phyloP scores from a whole-genome alignment of 352 stramenopile species.

The Phytophthora foliorum region DNA sequence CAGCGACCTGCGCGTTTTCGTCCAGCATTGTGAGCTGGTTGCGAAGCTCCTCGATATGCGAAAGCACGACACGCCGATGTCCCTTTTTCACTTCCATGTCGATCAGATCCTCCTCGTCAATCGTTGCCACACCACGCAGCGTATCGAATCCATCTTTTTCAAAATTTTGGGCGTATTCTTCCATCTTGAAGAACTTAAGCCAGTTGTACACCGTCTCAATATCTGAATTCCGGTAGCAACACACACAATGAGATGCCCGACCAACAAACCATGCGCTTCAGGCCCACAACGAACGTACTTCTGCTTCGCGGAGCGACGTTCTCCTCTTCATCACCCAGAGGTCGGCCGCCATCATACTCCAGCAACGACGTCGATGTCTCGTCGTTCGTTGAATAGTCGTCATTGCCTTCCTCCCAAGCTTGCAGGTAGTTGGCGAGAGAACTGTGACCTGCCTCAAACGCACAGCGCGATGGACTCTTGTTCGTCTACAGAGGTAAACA shows the following conservation, averaged over 20 bases:
- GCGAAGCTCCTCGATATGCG: conserved; percentile 88
- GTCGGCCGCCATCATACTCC: conserved; percentile 35
- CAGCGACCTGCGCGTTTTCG: conserved; percentile 60
- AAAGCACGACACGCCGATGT: conserved; percentile 85
- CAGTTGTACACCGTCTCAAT: conserved; percentile 86
- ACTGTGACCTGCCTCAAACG: conserved; percentile 88
- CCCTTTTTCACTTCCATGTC: conserved; percentile 93
- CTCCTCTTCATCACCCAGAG: conserved; percentile 56
- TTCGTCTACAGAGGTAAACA: conserved; percentile 64
- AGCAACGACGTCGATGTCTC: conserved; percentile 48
- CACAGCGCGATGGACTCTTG: conserved; percentile 89
- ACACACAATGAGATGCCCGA: neutral
- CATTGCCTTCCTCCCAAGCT: conserved; percentile 90
- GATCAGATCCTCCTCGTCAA: conserved; percentile 89
- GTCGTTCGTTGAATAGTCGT: conserved; percentile 86
- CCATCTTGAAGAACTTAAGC: conserved; percentile 90
- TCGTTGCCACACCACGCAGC: conserved; percentile 83
- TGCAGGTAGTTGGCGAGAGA: conserved; percentile 80
- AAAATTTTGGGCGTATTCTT: conserved; percentile 90
- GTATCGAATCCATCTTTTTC: conserved; percentile 92
- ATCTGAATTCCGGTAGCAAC: conserved; percentile 53
- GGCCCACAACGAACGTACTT: conserved; percentile 44
- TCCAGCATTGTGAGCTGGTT: conserved; percentile 73
- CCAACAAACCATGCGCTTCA: neutral
- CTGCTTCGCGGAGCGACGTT: conserved; percentile 47